Evolutionary conservation across 2,329 filamentous ascomycete species (phyloP), one percentile per base, ranked within the genome.

Genomic region (Magnaporthiopsis rhizophila): DNA sequence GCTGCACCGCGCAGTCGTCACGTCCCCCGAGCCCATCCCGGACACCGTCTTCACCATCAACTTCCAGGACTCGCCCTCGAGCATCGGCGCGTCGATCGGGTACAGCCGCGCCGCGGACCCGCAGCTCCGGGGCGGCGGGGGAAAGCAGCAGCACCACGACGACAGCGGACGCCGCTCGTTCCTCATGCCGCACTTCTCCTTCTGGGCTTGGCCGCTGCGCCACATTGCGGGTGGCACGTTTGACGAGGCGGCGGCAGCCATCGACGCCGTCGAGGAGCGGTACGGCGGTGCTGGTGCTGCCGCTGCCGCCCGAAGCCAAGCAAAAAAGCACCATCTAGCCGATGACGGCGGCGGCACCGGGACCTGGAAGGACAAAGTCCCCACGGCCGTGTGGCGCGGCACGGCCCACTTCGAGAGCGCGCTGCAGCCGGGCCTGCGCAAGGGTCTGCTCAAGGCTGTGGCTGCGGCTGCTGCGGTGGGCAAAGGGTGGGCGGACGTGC

Each of bases 171-270:
- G 67, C 11, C 77, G 78, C 50, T 75, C 74, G 65, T 84, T 82
- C 72, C 71, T 82, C 5, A 81, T 85, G 74, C 83, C 82, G 65
- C 84, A 82, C 74, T 87, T 83, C 76, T 77, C 76, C 69, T 83
- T 80, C 74, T 85, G 79, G 79, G 77, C 79, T 7, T 85, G 82
- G 82, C 74, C 79, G 28, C 75, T 82, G 59, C 79, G 78, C 63
- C 81, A 80, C 74, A 81, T 80, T 71, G 6, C 60, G 5, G 60
- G 60, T 15, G 76, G 76, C 7, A 79, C 79, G 8, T 69, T 82
- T 18, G 67, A 73, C 13, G 72, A 76, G 61, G 80, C 79, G 0
- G 69, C 78, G 0, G 45, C 59, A 0, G 74, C 74, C 62, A 80
- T 81, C 64, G 50, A 72, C 3, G 24, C 18, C 0, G 68, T 83